phyloP scores from a whole-genome alignment of 306 rosid genomes.

The Arachis hypogaea region DNA sequence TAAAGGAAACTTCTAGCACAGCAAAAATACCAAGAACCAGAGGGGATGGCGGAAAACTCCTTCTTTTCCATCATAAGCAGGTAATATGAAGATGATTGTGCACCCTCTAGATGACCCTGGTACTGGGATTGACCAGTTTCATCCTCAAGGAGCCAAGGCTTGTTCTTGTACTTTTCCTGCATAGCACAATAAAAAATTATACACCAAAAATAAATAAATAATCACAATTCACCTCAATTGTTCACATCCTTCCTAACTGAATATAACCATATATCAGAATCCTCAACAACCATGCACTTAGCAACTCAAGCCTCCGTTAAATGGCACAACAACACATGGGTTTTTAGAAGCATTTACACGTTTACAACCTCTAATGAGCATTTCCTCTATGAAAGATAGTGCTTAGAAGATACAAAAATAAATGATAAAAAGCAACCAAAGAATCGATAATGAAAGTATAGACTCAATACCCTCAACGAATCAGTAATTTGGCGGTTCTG shows the following conservation, averaged over 20 bases:
- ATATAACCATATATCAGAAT: not conserved
- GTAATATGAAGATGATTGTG: constrained; percentile 92
- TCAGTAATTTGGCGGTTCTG: constrained; percentile 82
- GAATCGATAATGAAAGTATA: not conserved
- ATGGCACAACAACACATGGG: constrained; percentile 4
- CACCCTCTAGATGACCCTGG: constrained; percentile 94
- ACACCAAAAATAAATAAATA: not conserved
- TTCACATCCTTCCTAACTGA: constrained; percentile 17
- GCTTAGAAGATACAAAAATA: not conserved
- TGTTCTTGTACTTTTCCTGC: constrained; percentile 93
- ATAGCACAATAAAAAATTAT: constrained; percentile 34
- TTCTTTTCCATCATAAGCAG: constrained; percentile 81
- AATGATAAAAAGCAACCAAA: not conserved
- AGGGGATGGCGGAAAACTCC: constrained; percentile 94
- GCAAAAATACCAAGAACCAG: constrained; percentile 87
- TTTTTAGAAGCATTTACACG: not conserved
- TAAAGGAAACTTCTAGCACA: constrained; percentile 6
- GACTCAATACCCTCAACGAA: constrained; percentile 66
- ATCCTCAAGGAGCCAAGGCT: constrained; percentile 97
- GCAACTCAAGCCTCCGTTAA: constrained; percentile 20
- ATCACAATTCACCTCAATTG: constrained; percentile 17
- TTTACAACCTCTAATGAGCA: not conserved
- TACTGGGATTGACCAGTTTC: constrained; percentile 89
- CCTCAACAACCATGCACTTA: constrained; percentile 13
- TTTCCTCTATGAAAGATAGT: not conserved